Percentiles rank a stretch among this genome's conserved stretches.
These are phyloP conservation scores for Massariosphaeria phaeospora DNA, from an alignment of 495 filamentous ascomycete genomes.

Conservation along the genomic window DNA sequence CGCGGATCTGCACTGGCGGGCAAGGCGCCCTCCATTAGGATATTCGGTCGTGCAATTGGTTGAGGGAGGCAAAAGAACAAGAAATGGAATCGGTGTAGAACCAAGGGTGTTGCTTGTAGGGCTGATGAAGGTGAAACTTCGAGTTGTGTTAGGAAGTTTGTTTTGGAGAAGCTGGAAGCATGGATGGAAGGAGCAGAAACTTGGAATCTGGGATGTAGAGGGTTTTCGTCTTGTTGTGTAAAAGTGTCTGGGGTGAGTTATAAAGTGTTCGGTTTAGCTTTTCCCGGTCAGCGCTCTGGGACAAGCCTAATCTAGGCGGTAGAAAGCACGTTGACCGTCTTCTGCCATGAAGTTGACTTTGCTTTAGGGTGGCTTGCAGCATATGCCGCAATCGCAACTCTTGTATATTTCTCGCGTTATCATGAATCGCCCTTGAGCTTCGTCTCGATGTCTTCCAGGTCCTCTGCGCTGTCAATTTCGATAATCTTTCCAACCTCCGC, in stretches of 20 bases:
- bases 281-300: background rate
- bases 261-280: background rate
- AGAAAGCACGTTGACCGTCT: too few relatives aligned
- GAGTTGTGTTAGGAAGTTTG: background rate
- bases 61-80: background rate
- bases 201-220: background rate
- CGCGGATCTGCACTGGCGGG: too few relatives aligned
- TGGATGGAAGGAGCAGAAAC: background rate
- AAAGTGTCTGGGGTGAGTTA: background rate
- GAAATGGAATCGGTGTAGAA: background rate
- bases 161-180: background rate
- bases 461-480: constrained; percentile 71
- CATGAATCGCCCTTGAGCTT: constrained; percentile 47
- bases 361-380: background rate
- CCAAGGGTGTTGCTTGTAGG: background rate
- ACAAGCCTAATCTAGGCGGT: too few relatives aligned
- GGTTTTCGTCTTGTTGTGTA: background rate
- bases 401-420: background rate
- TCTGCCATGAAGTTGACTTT: background rate
- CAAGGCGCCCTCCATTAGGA: background rate
- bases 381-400: background rate
- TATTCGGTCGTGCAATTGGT: background rate
- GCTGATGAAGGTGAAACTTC: background rate
- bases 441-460: constrained; percentile 66
- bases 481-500: constrained; percentile 78